phyloP scores from a whole-genome alignment of 139 green algal species.

The Nannochloris sp. region DNA sequence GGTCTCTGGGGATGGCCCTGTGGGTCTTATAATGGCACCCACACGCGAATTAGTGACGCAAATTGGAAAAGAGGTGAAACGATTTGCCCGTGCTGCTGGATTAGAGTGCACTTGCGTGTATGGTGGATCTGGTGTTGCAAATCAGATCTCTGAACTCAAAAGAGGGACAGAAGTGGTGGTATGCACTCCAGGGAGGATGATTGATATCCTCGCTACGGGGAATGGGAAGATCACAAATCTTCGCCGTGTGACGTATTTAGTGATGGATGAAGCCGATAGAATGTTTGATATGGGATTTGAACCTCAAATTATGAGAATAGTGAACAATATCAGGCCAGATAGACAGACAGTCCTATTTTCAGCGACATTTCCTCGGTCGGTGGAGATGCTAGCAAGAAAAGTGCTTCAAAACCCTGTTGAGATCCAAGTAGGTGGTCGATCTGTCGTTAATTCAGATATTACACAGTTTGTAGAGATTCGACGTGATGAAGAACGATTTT shows the following conservation, averaged over 20 bases:
- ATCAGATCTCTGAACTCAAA: constrained; percentile 94
- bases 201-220: constrained; percentile 89
- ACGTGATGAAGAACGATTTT: constrained; percentile 79
- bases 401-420: constrained; percentile 68
- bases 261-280: constrained; percentile 96
- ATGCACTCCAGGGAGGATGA: constrained; percentile 96
- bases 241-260: constrained; percentile 89
- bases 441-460: constrained; percentile 93
- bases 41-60: constrained; percentile 91
- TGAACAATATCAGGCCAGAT: constrained; percentile 84
- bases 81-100: constrained; percentile 58
- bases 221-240: constrained; percentile 93
- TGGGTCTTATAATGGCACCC: constrained; percentile 92
- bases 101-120: constrained; percentile 75
- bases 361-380: constrained; percentile 87
- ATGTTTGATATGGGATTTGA: constrained; percentile 99
- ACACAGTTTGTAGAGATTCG: constrained; percentile 88
- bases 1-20: constrained; percentile 66
- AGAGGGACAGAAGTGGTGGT: constrained; percentile 80
- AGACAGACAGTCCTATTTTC: constrained; percentile 97
- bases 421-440: constrained; percentile 79
- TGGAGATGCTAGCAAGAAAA: constrained; percentile 70
- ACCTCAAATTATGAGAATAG: constrained; percentile 74
- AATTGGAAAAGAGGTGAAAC: constrained; percentile 70
- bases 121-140: constrained; percentile 80